These are phyloP conservation scores for Lodderomyces theae DNA, from an alignment of 1,139 yeast genomes.

Conservation along the genomic window DNA sequence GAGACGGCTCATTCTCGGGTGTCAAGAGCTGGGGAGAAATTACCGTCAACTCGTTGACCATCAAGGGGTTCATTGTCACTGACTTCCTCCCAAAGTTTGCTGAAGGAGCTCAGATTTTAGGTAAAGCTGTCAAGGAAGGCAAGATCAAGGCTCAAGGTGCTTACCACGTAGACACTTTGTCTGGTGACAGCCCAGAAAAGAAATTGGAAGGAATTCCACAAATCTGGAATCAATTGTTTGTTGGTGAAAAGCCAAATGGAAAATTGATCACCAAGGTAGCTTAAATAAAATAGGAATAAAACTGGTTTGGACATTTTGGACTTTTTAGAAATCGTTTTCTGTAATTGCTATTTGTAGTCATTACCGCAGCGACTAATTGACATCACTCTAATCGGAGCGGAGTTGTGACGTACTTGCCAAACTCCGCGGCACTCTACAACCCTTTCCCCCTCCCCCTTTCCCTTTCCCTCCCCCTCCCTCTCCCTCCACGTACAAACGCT, in stretches of 20 bases:
- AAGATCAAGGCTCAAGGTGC: slow-evolving; percentile 32
- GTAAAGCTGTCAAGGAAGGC: slow-evolving; percentile 38
- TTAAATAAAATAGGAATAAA: slow-evolving; percentile 4
- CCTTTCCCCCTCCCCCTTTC: too few relatives aligned
- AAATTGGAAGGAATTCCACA: slow-evolving; percentile 27
- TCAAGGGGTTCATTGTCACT: slow-evolving; percentile 47
- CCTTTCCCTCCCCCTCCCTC: too few relatives aligned
- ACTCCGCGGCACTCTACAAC: too few relatives aligned
- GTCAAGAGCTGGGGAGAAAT: slow-evolving; percentile 39
- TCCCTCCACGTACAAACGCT: too few relatives aligned
- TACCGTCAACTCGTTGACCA: slow-evolving; percentile 45
- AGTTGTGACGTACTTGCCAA: too few relatives aligned
- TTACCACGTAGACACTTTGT: slow-evolving; percentile 25
- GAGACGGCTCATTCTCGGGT: slow-evolving; percentile 25
- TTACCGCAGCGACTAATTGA: too few relatives aligned
- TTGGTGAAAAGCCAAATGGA: slow-evolving; percentile 31
- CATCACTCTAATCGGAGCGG: too few relatives aligned
- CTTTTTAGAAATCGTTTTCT: too few relatives aligned
- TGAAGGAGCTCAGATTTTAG: slow-evolving; percentile 35
- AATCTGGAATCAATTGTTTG: slow-evolving; percentile 30
- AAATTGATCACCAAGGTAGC: slow-evolving; percentile 36
- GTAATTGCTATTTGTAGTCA: too few relatives aligned
- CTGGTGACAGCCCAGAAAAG: slow-evolving; percentile 18
- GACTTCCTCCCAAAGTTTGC: slow-evolving; percentile 34
- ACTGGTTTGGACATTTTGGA: too few relatives aligned